Base-by-base conservation (phyloP, 2,329 filamentous ascomycete species). In the Fusarium incarnatum region DNA sequence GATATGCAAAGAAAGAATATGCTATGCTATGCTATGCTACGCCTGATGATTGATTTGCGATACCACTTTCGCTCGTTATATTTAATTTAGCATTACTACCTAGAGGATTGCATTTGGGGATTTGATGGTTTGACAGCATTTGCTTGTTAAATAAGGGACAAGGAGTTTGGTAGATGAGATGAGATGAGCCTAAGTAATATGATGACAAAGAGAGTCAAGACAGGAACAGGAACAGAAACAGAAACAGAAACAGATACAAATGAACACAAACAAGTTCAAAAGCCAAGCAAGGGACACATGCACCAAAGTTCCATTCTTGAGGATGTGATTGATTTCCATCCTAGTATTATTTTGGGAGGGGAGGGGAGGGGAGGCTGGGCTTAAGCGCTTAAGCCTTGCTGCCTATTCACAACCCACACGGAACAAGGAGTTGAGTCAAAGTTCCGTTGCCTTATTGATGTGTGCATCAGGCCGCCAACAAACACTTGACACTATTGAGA, bases 11-110 rank as follows among this genome's bases (percentile, higher is more conserved):
- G 63, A 50, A 41, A 47, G 49, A 58, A 28, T 60, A 69, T 58
- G 69, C 56, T 53, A 60, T 42, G 32, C 56, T 53, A 60, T 42
- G 32, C 40, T 60, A 69, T 56, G 69, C 55, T 45, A 60, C 41
- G 59, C 13, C 55, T 74, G 61, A 75, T 68, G 72, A 74, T 59
- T 71, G 63, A 46, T 66, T 65, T 69, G 52, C 66, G 64, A 75
- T 73, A 72, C 70, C 68, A 75, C 60, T 48, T 69, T 72, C 68
- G 67, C 61, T 75, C 57, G 67, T 68, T 54, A 37, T 56, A 60
- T 74, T 57, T 74, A 46, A 55, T 58, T 48, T 23, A 52, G 45
- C 52, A 41, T 34, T 32, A 60, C 28, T 18, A 37, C 34, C 34
- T 58, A 72, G 62, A 73, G 54, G 56, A 59, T 58, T 69, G 64